phyloP scores from a whole-genome alignment of 257 asterid species.

The Primulina tabacum region DNA sequence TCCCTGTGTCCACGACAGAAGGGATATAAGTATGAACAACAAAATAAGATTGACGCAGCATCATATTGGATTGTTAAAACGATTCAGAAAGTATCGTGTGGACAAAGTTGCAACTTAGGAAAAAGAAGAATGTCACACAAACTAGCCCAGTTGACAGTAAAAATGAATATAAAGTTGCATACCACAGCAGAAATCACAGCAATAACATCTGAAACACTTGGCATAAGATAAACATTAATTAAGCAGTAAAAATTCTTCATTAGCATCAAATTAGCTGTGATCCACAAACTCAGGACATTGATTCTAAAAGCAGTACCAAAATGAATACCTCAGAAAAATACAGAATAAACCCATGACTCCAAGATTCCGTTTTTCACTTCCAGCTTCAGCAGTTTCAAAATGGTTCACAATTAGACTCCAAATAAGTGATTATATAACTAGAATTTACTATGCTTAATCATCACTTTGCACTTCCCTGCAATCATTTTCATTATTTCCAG shows the following conservation, averaged over 20 bases:
- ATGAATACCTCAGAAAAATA: background rate
- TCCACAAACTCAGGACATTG: constrained; percentile 14
- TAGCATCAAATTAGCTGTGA: background rate
- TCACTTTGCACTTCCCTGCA: background rate
- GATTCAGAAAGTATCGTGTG: no score
- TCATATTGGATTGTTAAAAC: no score
- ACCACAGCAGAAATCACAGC: background rate
- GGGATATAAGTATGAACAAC: no score
- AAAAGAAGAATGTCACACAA: background rate
- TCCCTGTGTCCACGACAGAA: no score
- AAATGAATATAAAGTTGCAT: no score
- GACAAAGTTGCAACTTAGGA: no score
- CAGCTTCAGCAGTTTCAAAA: background rate
- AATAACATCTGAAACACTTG: background rate
- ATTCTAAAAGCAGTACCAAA: background rate
- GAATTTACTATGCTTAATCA: background rate
- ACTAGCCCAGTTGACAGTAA: background rate
- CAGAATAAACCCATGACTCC: constrained; percentile 3
- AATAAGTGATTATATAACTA: background rate
- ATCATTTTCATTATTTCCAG: background rate
- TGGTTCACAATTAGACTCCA: no score
- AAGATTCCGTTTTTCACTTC: background rate
- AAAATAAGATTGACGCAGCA: no score
- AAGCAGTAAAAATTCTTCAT: background rate
- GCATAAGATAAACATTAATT: background rate